These are phyloP conservation scores for Aspergillus amoenus DNA, from an alignment of 2,329 filamentous ascomycete species.

Conservation along the genomic window DNA sequence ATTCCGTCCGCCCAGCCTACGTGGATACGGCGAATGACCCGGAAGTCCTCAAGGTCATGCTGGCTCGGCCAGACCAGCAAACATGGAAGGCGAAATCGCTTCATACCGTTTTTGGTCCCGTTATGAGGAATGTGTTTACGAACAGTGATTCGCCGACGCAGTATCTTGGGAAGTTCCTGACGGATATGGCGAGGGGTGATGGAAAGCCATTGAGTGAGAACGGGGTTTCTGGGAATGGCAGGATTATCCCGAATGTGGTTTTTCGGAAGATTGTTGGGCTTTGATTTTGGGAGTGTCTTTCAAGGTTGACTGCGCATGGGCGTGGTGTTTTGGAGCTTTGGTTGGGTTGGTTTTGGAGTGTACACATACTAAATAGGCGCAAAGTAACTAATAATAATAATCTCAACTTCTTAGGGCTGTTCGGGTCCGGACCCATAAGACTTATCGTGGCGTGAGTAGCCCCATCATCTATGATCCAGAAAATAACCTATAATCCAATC, in stretches of 20 bases:
- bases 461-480: no score
- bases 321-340: neutral
- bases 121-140: neutral
- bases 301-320: neutral
- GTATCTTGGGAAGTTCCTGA: constrained; percentile 49
- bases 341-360: neutral
- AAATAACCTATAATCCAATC: no score
- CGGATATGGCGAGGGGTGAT: constrained; percentile 44
- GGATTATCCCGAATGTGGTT: constrained; percentile 15
- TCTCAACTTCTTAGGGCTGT: neutral
- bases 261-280: constrained; percentile 11
- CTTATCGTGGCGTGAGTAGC: no score
- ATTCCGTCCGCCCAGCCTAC: constrained; percentile 58
- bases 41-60: constrained; percentile 36
- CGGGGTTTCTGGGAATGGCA: constrained; percentile 9
- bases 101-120: constrained; percentile 8
- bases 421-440: no score
- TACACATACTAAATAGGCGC: neutral
- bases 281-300: neutral
- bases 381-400: neutral
- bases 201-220: constrained; percentile 5
- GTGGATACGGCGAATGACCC: constrained; percentile 54
- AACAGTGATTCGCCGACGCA: constrained; percentile 44
- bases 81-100: constrained; percentile 21
- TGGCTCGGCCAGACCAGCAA: constrained; percentile 27